Conservation (phyloP, 768 basidiomycete genomes). For the Lanmaoa rubissima region DNA sequence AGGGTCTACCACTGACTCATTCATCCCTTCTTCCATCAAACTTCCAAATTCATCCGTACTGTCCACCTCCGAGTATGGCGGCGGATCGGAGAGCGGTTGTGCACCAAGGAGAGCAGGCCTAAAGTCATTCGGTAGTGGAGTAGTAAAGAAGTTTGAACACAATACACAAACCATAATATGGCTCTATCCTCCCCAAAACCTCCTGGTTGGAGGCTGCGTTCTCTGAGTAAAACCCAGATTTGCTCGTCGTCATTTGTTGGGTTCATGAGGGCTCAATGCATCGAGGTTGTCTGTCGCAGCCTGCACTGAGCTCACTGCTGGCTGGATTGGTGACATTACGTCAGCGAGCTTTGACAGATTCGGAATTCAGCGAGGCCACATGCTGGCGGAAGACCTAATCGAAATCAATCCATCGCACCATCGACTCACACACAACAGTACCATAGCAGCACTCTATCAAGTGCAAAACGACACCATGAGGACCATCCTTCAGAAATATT, state of each 20-base stretch:
- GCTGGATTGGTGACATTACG: conserved; percentile 13
- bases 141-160: conserved; percentile 1
- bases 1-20: conserved; percentile 13
- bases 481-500: no score
- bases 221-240: conserved; percentile 48
- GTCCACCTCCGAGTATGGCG: conserved; percentile 27
- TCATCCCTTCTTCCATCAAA: not conserved
- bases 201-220: conserved; percentile 51
- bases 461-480: not conserved
- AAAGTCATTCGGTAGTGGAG: conserved; percentile 3
- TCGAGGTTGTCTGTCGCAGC: not conserved
- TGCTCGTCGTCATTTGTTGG: conserved; percentile 23
- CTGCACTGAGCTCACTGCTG: not conserved
- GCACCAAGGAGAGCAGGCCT: conserved; percentile 32
- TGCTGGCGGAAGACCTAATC: no score
- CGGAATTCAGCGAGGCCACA: not conserved
- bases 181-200: conserved; percentile 61
- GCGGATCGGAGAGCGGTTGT: conserved; percentile 41
- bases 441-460: no score
- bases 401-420: no score
- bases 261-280: conserved; percentile 22
- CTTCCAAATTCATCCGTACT: conserved; percentile 2
- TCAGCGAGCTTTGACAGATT: conserved; percentile 16
- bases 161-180: conserved; percentile 51
- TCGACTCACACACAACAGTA: not conserved